A percentile compares a stretch with the other conserved stretches of the same genome.
phyloP scores from a whole-genome alignment of 768 basidiomycete genomes.

The Botryobasidium botryosum region DNA sequence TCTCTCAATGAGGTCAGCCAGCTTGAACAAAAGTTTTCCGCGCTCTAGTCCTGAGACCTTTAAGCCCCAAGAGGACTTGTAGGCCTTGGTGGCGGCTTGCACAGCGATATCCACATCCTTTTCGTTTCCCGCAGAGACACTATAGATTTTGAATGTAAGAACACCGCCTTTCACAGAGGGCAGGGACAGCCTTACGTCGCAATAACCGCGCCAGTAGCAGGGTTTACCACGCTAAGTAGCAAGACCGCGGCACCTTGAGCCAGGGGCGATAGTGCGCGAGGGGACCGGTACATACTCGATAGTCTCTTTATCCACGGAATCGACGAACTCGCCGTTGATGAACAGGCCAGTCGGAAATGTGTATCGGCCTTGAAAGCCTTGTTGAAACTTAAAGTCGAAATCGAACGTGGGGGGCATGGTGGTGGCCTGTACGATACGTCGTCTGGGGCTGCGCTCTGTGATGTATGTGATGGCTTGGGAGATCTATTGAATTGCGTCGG shows the following conservation, averaged over 20 bases:
- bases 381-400: no score
- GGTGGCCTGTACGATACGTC: no score
- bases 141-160: no score
- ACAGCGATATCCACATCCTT: slow-evolving; percentile 68
- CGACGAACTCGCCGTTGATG: slow-evolving; percentile 49
- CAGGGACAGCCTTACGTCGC: no score
- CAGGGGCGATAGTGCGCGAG: not conserved
- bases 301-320: slow-evolving; percentile 33
- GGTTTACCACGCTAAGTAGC: no score
- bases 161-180: no score
- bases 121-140: slow-evolving; percentile 38
- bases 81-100: slow-evolving; percentile 40
- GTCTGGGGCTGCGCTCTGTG: no score
- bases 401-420: no score
- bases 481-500: no score
- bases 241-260: not conserved
- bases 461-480: no score
- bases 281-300: slow-evolving; percentile 45
- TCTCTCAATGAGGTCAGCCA: slow-evolving; percentile 45
- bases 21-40: slow-evolving; percentile 37
- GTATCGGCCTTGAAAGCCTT: no score
- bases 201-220: no score
- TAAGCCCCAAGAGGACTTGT: slow-evolving; percentile 51
- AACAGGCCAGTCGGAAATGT: slow-evolving; percentile 60
- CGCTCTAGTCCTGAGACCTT: slow-evolving; percentile 36